A percentile compares a stretch with the other conserved stretches of the same genome.
phyloP scores from a whole-genome alignment of 2,329 filamentous ascomycete genomes.

The Botrytis fragariae region DNA sequence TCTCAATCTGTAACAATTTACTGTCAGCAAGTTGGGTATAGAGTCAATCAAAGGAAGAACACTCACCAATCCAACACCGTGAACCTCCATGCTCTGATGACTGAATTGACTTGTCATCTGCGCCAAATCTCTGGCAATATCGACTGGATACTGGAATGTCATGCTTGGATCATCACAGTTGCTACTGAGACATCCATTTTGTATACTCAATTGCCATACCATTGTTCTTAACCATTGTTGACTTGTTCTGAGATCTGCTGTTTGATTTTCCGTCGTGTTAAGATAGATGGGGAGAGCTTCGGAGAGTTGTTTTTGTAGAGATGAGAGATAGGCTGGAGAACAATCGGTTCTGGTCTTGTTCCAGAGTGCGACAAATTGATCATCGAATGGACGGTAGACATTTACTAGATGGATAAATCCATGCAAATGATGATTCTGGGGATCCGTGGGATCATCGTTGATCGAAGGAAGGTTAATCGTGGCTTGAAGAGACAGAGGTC shows the following conservation, averaged over 20 bases:
- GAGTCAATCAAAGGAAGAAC: background rate
- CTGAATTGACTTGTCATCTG: conserved; percentile 70
- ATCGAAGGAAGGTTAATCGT: conserved; percentile 64
- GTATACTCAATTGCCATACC: conserved; percentile 60
- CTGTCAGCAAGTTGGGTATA: conserved; percentile 20
- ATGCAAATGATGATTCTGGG: conserved; percentile 51
- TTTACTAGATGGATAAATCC: conserved; percentile 60
- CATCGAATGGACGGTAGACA: conserved; percentile 65
- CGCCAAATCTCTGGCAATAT: conserved; percentile 60
- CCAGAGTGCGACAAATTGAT: conserved; percentile 62
- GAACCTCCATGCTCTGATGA: conserved; percentile 68
- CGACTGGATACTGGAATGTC: conserved; percentile 62
- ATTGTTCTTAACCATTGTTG: conserved; percentile 66
- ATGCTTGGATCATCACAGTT: conserved; percentile 51
- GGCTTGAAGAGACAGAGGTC: conserved; percentile 67
- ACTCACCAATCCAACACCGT: conserved; percentile 70
- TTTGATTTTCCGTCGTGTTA: conserved; percentile 50
- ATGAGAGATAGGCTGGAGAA: conserved; percentile 54
- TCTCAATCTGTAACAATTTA: conserved; percentile 58
- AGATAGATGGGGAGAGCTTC: conserved; percentile 54
- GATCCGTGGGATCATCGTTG: conserved; percentile 58
- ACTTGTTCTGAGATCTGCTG: conserved; percentile 55
- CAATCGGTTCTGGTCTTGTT: conserved; percentile 61
- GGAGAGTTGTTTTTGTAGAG: conserved; percentile 61
- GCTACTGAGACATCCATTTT: conserved; percentile 51